Conservation (phyloP, 2,329 filamentous ascomycete genomes). For the Cercospora sp. region DNA sequence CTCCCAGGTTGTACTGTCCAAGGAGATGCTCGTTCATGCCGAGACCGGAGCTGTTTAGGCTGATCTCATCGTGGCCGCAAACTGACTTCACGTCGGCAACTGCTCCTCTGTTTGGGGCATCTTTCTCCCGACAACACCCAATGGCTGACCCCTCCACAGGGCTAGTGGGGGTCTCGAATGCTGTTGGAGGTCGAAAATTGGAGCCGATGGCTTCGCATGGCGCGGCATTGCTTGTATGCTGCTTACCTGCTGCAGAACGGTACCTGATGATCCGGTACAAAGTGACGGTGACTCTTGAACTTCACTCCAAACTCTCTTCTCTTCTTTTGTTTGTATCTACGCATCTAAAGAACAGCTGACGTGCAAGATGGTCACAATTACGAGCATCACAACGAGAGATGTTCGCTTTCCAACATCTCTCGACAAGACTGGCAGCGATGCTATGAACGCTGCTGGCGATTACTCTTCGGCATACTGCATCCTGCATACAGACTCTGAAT, state of each 20-base stretch:
- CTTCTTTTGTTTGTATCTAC: neutral
- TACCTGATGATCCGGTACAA: constrained; percentile 15
- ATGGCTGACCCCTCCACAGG: neutral
- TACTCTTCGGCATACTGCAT: constrained; percentile 96
- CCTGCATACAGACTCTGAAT: constrained; percentile 72
- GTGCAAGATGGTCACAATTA: constrained; percentile 49
- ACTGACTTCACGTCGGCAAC: constrained; percentile 11
- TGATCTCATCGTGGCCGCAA: neutral
- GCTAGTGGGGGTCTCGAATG: constrained; percentile 5
- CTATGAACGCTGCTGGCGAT: constrained; percentile 92
- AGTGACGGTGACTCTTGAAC: neutral
- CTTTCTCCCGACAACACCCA: constrained; percentile 9
- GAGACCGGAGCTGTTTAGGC: constrained; percentile 4
- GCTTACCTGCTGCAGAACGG: neutral
- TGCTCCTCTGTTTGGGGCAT: constrained; percentile 6
- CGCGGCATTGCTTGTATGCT: constrained; percentile 18
- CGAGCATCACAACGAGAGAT: constrained; percentile 48
- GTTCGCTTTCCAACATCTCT: constrained; percentile 71
- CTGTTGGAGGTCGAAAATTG: neutral
- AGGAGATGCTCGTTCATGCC: neutral
- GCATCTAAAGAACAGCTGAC: neutral
- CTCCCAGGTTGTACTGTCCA: neutral
- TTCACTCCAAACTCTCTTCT: neutral
- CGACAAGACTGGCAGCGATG: constrained; percentile 94
- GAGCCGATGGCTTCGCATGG: constrained; percentile 16